Percentiles rank a stretch among this genome's conserved stretches.
These are phyloP conservation scores for Pholiota molesta DNA, from an alignment of 768 basidiomycete genomes.

Conservation along the genomic window DNA sequence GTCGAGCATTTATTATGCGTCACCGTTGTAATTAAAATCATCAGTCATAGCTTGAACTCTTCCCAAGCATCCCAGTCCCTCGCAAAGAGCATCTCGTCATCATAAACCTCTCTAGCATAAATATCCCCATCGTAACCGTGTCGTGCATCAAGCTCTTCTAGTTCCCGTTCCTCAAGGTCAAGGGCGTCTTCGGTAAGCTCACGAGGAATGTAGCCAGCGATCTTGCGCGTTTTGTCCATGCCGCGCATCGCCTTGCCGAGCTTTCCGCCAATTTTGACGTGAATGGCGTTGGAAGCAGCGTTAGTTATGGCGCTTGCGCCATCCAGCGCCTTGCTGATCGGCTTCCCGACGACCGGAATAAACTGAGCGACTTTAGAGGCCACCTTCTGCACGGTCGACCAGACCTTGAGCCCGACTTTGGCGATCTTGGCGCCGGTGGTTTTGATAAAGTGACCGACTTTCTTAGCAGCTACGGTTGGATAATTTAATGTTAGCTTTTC, in stretches of 20 bases:
- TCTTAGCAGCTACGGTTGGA: conserved; percentile 3
- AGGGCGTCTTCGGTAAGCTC: not conserved
- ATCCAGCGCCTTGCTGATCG: conserved; percentile 9
- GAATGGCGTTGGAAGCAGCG: conserved; percentile 10
- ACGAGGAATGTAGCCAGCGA: conserved; percentile 2
- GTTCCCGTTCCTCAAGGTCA: not conserved
- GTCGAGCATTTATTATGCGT: no score
- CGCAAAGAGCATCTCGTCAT: not conserved
- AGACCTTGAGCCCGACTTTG: conserved; percentile 18
- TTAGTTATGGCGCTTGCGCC: conserved; percentile 5
- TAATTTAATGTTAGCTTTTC: not conserved
- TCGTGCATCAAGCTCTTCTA: not conserved
- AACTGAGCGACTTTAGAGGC: conserved; percentile 13
- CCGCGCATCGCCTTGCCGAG: conserved; percentile 7
- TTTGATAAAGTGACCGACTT: conserved; percentile 10
- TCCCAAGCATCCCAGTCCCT: no score
- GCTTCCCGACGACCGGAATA: conserved; percentile 15
- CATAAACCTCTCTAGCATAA: not conserved
- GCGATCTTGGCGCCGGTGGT: conserved; percentile 17
- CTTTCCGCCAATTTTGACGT: conserved; percentile 10
- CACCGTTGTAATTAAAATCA: no score
- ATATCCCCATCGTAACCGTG: not conserved
- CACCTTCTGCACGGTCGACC: conserved; percentile 3
- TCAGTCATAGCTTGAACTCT: no score
- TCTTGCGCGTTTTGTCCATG: conserved; percentile 7